These are phyloP conservation scores for Clarireedia paspali DNA, from an alignment of 2,329 filamentous ascomycete genomes.

Conservation along the genomic window DNA sequence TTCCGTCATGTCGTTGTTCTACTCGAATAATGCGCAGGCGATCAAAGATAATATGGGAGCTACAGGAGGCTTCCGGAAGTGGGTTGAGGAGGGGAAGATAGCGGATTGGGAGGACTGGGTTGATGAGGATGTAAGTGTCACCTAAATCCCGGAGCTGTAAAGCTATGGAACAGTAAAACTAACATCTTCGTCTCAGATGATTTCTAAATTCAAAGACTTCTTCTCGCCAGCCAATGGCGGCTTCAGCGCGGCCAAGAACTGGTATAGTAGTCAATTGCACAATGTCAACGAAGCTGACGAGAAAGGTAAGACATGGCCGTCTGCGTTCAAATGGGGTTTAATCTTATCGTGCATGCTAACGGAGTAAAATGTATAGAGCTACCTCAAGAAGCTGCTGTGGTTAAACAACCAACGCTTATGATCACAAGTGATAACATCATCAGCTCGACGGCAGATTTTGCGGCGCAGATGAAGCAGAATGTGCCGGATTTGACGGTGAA, in stretches of 20 bases:
- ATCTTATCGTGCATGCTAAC: not conserved
- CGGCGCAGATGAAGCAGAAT: slow-evolving; percentile 9
- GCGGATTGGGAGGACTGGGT: slow-evolving; percentile 13
- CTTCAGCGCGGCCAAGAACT: slow-evolving; percentile 1
- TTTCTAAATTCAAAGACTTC: not conserved
- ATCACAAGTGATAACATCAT: slow-evolving; percentile 12
- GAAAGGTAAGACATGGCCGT: not conserved
- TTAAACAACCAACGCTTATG: slow-evolving; percentile 15
- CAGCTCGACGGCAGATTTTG: slow-evolving; percentile 8
- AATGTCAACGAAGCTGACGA: not conserved
- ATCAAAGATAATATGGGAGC: slow-evolving; percentile 10
- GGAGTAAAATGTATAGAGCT: slow-evolving; percentile 4
- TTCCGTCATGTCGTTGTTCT: slow-evolving; percentile 15
- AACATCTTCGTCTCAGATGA: not conserved
- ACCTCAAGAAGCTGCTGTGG: not conserved
- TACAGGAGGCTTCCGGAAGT: slow-evolving; percentile 7
- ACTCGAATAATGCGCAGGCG: not conserved
- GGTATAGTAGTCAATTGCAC: slow-evolving; percentile 1
- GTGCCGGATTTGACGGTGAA: slow-evolving; percentile 10
- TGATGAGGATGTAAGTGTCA: not conserved
- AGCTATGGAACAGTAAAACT: not conserved
- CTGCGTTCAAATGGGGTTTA: not conserved
- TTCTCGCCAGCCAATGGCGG: not conserved
- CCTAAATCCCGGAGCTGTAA: no score
- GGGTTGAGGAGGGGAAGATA: not conserved